Evolutionary conservation across 1,139 yeast genomes (phyloP).

Genomic region (Magnusiomyces suaveolens): DNA sequence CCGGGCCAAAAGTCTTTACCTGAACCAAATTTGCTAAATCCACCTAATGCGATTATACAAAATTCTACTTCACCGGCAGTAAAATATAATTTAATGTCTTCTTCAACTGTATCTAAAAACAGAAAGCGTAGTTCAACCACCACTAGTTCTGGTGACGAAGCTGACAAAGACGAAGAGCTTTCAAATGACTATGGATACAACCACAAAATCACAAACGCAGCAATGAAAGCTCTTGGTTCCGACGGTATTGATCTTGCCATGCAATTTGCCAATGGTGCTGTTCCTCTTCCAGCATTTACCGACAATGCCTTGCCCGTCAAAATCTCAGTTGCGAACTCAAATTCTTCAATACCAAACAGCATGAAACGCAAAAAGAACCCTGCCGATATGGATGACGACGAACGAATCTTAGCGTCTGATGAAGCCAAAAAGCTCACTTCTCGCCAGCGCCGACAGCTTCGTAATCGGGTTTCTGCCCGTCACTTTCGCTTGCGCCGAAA

Average conservation of each 20-base stretch:
- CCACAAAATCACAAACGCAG: slow-evolving; percentile 14
- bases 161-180: slow-evolving; percentile 9
- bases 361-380: slow-evolving; percentile 8
- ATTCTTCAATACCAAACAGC: background rate
- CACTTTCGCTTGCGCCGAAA: slow-evolving; percentile 30
- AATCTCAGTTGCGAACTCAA: background rate
- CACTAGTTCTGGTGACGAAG: slow-evolving; percentile 3
- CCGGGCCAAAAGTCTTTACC: background rate
- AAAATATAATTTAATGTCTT: background rate
- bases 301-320: background rate
- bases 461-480: slow-evolving; percentile 30
- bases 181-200: slow-evolving; percentile 13
- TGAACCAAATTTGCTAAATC: background rate
- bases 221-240: slow-evolving; percentile 12
- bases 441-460: slow-evolving; percentile 28
- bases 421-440: slow-evolving; percentile 27
- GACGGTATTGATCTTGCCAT: slow-evolving; percentile 8
- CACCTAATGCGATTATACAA: background rate
- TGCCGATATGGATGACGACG: slow-evolving; percentile 25
- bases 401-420: slow-evolving; percentile 25
- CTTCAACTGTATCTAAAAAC: background rate
- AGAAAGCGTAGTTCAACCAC: slow-evolving; percentile 2
- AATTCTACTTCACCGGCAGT: background rate
- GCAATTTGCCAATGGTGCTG: slow-evolving; percentile 5
- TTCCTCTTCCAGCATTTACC: background rate